Base-by-base conservation (phyloP, 1,139 yeast genomes). In the Saccharomycopsis crataegensis region DNA sequence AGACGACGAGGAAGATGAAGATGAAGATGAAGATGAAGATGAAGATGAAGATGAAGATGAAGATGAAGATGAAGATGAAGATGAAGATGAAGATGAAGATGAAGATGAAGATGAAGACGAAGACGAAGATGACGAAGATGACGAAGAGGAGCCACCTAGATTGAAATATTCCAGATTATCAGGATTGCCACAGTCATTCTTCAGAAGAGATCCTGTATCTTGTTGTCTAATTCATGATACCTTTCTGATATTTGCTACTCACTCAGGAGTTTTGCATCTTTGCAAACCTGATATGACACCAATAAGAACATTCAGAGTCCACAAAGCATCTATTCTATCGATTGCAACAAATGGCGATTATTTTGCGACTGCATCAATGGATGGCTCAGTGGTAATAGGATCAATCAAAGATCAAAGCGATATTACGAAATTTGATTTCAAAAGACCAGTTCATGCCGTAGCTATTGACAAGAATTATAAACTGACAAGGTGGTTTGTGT, bases 351-450 rank as follows among this genome's bases (percentile, higher is more conserved):
- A 89, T 62, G 95, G 94, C 0, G 67, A 69, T 11, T 82, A 76
- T 62, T 80, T 91, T 60, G 95, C 91, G 0, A 83, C 95, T 0
- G 96, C 91, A 0, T 89, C 97, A 0, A 84, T 91, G 74, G 98
- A 93, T 65, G 98, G 99, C 0, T 86, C 96, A 0, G 86, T 91
- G 0, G 90, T 88, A 0, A 79, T 91, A 9, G 94, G 96, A 0
- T 78, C 91, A 0, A 71, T 86, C 0, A 58, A 60, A 1, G 89
- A 85, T 57, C 80, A 78, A 17, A 71, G 75, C 34, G 94, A 85
- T 61, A 79, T 86, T 3, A 74, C 79, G 0, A 90, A 90, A 1
- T 86, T 80, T 60, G 95, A 90, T 66, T 88, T 90, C 66, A 85
- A 86, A 62, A 71, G 98, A 38, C 98, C 99, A 0, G 79, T 94